phyloP scores from a whole-genome alignment of 2,329 filamentous ascomycete species.

The Thermochaetoides dissita region DNA sequence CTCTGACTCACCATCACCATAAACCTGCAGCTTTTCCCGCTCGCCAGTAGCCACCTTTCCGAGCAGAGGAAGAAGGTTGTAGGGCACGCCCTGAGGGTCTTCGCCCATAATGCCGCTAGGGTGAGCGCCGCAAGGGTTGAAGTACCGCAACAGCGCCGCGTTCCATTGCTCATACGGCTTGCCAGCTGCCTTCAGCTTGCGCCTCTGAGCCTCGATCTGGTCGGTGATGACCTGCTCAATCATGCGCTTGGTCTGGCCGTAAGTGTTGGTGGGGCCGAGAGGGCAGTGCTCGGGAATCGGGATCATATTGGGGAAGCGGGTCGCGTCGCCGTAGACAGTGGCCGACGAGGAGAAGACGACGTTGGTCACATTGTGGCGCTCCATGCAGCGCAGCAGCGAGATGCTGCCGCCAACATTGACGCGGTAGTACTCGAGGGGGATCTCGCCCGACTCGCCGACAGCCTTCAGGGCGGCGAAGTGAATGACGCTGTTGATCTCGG shows the following conservation, averaged over 20 bases:
- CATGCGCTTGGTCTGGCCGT: constrained; percentile 89
- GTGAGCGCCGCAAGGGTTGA: constrained; percentile 92
- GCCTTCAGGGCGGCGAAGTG: constrained; percentile 98
- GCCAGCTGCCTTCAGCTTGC: constrained; percentile 65
- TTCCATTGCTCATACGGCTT: constrained; percentile 77
- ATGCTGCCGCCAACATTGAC: constrained; percentile 94
- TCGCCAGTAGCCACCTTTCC: constrained; percentile 94
- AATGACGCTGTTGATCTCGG: constrained; percentile 93
- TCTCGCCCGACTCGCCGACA: constrained; percentile 87
- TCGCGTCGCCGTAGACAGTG: constrained; percentile 96
- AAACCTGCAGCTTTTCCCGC: constrained; percentile 84
- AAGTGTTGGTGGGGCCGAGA: constrained; percentile 91
- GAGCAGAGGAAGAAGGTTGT: constrained; percentile 85
- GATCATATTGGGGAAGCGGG: constrained; percentile 93
- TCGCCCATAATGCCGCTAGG: constrained; percentile 96
- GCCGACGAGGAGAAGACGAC: constrained; percentile 98
- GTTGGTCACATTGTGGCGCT: constrained; percentile 79
- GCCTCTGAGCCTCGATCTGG: constrained; percentile 73
- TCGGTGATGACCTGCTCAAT: constrained; percentile 90
- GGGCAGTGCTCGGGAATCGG: constrained; percentile 96
- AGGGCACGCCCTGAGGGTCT: constrained; percentile 88
- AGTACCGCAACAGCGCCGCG: constrained; percentile 84
- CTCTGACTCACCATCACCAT: constrained; percentile 67
- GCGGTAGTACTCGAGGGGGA: constrained; percentile 92
- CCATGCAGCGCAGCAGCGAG: constrained; percentile 73